Evolutionary conservation across 1,284 basidiomycete species (phyloP).

Genomic region (Ustilago bromivora): DNA sequence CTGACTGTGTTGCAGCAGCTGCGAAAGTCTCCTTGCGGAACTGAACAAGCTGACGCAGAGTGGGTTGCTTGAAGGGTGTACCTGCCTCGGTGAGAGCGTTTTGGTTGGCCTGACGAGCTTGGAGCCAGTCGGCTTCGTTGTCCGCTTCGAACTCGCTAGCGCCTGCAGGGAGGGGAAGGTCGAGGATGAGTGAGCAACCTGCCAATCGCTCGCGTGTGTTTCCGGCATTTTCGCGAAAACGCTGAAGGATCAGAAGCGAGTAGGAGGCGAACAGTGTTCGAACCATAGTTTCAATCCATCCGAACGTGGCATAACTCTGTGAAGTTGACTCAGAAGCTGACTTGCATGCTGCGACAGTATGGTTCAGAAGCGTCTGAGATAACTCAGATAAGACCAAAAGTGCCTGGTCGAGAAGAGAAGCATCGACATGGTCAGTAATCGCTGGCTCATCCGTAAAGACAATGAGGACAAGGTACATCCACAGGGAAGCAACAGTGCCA

Average conservation of each 20-base stretch:
- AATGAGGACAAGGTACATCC: slow-evolving; percentile 62
- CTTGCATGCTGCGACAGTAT: slow-evolving; percentile 20
- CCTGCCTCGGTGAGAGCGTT: slow-evolving; percentile 32
- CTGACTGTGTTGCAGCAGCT: not conserved
- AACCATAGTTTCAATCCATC: slow-evolving; percentile 58
- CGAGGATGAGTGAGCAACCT: slow-evolving; percentile 54
- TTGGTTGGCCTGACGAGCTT: slow-evolving; percentile 27
- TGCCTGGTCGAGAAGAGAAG: slow-evolving; percentile 44
- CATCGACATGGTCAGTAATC: slow-evolving; percentile 46
- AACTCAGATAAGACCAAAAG: slow-evolving; percentile 49
- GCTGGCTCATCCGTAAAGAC: slow-evolving; percentile 56
- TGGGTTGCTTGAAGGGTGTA: slow-evolving; percentile 25
- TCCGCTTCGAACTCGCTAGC: slow-evolving; percentile 61
- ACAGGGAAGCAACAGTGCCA: slow-evolving; percentile 53
- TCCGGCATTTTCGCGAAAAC: slow-evolving; percentile 53
- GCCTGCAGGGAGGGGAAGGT: slow-evolving; percentile 53
- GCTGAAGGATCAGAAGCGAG: slow-evolving; percentile 59
- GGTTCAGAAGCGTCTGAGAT: slow-evolving; percentile 33
- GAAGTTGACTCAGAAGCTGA: slow-evolving; percentile 10
- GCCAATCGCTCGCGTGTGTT: slow-evolving; percentile 43
- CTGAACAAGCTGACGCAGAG: slow-evolving; percentile 49
- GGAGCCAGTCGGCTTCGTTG: slow-evolving; percentile 51
- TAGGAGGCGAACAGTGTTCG: slow-evolving; percentile 60
- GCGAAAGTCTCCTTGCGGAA: slow-evolving; percentile 32
- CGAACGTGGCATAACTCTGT: slow-evolving; percentile 27